Base-by-base conservation (phyloP, 164 flowering plant species). In the Piper longum region DNA sequence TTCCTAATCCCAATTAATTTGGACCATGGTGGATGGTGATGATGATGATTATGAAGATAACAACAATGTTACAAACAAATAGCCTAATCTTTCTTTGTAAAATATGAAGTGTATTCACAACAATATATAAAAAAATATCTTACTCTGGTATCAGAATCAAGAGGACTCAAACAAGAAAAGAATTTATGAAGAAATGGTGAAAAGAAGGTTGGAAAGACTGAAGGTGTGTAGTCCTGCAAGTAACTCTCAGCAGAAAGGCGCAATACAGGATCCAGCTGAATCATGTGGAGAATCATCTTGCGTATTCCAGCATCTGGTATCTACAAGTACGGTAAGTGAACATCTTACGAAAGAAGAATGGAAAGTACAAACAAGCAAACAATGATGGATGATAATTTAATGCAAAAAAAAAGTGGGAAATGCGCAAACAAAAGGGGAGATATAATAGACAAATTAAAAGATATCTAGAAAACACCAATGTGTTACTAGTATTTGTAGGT, bases 201-300 rank as follows among this genome's bases (percentile, higher is more conserved):
- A 75, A 93, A 95, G 75, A 85, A 95, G 74, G 70, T 70, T 4
- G 97, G 99, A 65, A 95, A 91, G 52, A 85, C 93, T 72, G 78
- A 66, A n/a, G 78, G 66, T 14, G 87, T 82, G 78, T 82, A 90
- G 64, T 69, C 78, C 79, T 88, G 91, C 69, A 95, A 74, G 80
- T 95, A 95, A 73, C 77, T 77, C 66, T 91, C 97, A 72, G 97
- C 97, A 73, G 97, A 83, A 60, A 82, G 76, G 43, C 99, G 84
- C 54, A 76, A 80, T 65, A 83, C 95, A 17, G 96, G 95, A 68
- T 91, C 96, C 75, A 95, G 74, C 74, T 95, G 99, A 76, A 95
- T 88, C 99, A 95, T 95, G 76, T 95, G 99, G 63, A 85, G 96
- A 66, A 95, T 87, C 96, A 95, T 87, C 80, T 83, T 83, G 64